These are phyloP conservation scores for Dendrostoma leiphaemia DNA, from an alignment of 2,329 filamentous ascomycete species.

Conservation along the genomic window DNA sequence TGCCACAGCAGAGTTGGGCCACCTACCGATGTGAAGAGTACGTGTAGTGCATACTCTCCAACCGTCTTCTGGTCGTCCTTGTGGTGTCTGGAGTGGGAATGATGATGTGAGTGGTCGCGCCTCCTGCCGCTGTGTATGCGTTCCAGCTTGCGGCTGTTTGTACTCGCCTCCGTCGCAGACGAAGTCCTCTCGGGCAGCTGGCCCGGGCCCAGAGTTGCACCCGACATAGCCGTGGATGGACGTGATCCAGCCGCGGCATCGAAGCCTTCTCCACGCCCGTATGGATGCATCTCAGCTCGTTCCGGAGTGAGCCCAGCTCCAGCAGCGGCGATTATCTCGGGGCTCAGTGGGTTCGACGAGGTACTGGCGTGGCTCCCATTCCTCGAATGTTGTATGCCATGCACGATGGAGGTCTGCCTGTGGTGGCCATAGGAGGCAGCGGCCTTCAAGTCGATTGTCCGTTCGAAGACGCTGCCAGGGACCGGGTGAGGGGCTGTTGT, in stretches of 20 bases:
- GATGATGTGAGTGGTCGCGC: conserved; percentile 71
- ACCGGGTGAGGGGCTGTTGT: conserved; percentile 39
- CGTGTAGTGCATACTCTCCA: conserved; percentile 96
- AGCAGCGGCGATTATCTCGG: conserved; percentile 75
- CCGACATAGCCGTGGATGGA: conserved; percentile 48
- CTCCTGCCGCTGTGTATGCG: conserved; percentile 65
- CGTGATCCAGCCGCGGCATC: conserved; percentile 39
- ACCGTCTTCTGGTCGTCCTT: conserved; percentile 84
- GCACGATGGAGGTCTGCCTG: conserved; percentile 93
- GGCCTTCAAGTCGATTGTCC: conserved; percentile 54
- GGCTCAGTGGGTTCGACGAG: conserved; percentile 80
- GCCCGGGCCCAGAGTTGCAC: conserved; percentile 27
- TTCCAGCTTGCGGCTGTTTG: conserved; percentile 50
- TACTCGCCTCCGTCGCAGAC: conserved; percentile 44
- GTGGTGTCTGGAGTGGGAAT: conserved; percentile 71
- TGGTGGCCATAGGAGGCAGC: conserved; percentile 73
- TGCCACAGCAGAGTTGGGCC: neutral
- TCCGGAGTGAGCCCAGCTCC: conserved; percentile 55
- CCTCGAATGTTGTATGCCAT: conserved; percentile 89
- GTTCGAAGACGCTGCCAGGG: conserved; percentile 45
- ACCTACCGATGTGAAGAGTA: conserved; percentile 85
- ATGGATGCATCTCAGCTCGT: conserved; percentile 48
- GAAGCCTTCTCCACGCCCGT: conserved; percentile 44
- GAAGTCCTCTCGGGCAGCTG: conserved; percentile 43
- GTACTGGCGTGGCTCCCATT: conserved; percentile 85